Conservation (phyloP, 2,329 filamentous ascomycete species). For the Botrytis hyacinthi region DNA sequence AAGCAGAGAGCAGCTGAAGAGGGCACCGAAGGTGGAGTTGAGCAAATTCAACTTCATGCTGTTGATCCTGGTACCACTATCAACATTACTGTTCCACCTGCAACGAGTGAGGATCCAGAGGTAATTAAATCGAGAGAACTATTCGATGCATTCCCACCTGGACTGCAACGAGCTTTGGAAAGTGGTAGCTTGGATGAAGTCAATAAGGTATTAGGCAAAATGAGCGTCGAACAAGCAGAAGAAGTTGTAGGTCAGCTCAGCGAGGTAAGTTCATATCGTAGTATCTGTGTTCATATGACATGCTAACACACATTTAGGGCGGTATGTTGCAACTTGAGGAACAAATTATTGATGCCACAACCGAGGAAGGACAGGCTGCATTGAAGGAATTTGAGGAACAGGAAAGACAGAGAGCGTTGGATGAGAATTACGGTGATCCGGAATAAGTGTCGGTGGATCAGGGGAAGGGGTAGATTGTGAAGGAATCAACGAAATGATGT, state of each 20-base stretch:
- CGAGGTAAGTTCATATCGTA: conserved; percentile 51
- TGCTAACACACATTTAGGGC: conserved; percentile 47
- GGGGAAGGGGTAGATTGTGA: neutral
- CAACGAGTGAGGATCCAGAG: conserved; percentile 63
- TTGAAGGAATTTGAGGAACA: conserved; percentile 71
- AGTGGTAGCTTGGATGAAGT: conserved; percentile 87
- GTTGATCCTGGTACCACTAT: conserved; percentile 92
- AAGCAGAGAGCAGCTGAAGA: conserved; percentile 53
- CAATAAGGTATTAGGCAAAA: conserved; percentile 81
- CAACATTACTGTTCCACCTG: conserved; percentile 76
- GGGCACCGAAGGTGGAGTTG: conserved; percentile 64
- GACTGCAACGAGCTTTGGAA: conserved; percentile 78
- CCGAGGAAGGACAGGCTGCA: conserved; percentile 76
- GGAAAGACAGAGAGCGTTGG: conserved; percentile 38
- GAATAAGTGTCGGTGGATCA: conserved; percentile 31
- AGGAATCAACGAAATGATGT: neutral
- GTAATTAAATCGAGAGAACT: conserved; percentile 66
- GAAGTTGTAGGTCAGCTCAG: conserved; percentile 77
- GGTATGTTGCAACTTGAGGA: conserved; percentile 89
- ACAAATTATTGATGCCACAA: conserved; percentile 92
- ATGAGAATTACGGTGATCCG: conserved; percentile 39
- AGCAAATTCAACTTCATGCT: conserved; percentile 96
- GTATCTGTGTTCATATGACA: neutral
- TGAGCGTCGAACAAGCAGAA: conserved; percentile 86
- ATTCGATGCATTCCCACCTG: conserved; percentile 80